Evolutionary conservation across 257 asterid genomes (phyloP), one percentile per base, ranked within the genome.

Genomic region (Solanum appendiculatum): DNA sequence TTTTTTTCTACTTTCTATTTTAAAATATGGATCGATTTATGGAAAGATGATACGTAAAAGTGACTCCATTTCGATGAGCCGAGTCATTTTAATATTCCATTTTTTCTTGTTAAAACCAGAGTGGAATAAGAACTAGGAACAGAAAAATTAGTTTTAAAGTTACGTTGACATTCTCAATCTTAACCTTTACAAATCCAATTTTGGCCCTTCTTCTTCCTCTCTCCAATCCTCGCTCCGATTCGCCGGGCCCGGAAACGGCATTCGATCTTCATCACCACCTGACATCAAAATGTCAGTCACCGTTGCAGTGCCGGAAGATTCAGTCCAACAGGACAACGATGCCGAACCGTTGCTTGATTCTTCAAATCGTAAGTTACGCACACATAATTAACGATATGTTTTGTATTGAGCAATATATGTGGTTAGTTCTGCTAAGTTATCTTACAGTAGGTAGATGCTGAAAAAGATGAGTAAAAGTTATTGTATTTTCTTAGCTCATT

Each of bases 341-440:
- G 87, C 94, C 66, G 98, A 96, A 37, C 93, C 94, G 48, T 87
- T 93, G 27, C 80, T 93, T 34, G 94, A 92, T 91, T 90, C 98
- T 44, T 89, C 94, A 90, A 82, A 89, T 88, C 92, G 99, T 96
- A 92, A 89, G 98, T 87, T 87, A 7, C 18, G n/a, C 84, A 25
- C n/a, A 44, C 63, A 27, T 46, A 15, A 80, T 78, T 27, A 44
- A 9, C 16, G 14, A 77, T 78, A 78, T 78, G 15, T 78, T 33
- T 33, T 44, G 16, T 16, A 44, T 78, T 78, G 1, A 9, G 64
- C 84, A 78, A 9, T 44, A 23, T 69, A 21, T 48, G 25, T 1
- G 29, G 18, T 85, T 68, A 68, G 69, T 40, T 77, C 36, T 40
- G 11, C 36, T 29, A 66, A 14, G 37, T 29, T 14, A 66, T 66